These are phyloP conservation scores for Fusarium pseudograminearum DNA, from an alignment of 2,329 filamentous ascomycete genomes.

Conservation along the genomic window DNA sequence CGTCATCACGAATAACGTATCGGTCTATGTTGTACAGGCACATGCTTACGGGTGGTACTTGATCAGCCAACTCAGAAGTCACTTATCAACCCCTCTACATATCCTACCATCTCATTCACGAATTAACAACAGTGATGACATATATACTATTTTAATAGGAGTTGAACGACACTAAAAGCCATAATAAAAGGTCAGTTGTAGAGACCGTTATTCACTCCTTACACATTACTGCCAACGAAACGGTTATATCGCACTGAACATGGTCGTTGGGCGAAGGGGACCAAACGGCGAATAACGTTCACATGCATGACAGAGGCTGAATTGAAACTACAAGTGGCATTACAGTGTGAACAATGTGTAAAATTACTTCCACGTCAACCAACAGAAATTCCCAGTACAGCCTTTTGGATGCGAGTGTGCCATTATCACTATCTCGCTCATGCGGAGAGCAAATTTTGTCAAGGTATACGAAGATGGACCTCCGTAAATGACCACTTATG, in stretches of 20 bases:
- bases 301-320: neutral
- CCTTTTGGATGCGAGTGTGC: neutral
- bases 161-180: no score
- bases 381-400: neutral
- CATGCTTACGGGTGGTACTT: neutral
- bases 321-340: neutral
- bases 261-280: neutral
- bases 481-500: neutral
- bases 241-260: neutral
- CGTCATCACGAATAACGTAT: neutral
- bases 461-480: neutral
- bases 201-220: neutral
- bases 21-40: neutral
- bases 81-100: neutral
- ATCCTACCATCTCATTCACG: neutral
- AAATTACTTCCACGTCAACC: neutral
- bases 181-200: neutral
- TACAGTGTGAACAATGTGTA: neutral
- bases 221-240: neutral
- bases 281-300: neutral
- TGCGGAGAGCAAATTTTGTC: neutral
- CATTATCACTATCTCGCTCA: neutral
- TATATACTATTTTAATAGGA: no score
- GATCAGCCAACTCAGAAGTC: neutral
- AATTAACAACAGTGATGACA: no score